Percentiles rank a stretch among this genome's conserved stretches.
Evolutionary conservation across 148 eudicot genomes (phyloP).

Genomic region (Diospyros lotus): DNA sequence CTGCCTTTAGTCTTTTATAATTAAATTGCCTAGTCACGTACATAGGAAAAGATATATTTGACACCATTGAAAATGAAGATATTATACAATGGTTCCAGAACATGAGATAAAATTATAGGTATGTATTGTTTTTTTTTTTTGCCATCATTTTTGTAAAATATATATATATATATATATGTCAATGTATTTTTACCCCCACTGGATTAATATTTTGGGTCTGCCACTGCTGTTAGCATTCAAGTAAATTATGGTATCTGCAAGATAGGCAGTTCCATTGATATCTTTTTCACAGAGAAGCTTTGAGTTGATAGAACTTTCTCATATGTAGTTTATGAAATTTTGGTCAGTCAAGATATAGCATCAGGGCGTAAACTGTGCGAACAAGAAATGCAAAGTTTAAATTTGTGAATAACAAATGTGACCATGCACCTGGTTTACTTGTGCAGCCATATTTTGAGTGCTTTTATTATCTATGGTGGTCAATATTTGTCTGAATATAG

Average conservation of each 20-base stretch:
- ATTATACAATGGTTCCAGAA: too few species aligned
- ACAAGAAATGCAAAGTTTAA: not conserved
- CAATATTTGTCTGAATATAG: not conserved
- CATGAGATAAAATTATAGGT: too few species aligned
- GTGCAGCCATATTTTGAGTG: not conserved
- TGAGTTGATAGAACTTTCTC: conserved; percentile 4
- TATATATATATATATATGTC: too few species aligned
- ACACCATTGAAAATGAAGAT: too few species aligned
- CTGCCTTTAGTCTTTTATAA: too few species aligned
- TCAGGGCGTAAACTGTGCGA: not conserved
- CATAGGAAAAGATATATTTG: too few species aligned
- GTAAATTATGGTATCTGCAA: not conserved
- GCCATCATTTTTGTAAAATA: too few species aligned
- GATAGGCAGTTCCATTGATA: conserved; percentile 6
- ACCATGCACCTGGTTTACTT: not conserved
- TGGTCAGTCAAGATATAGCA: not conserved
- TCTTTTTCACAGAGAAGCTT: not conserved
- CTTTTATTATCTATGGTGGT: not conserved
- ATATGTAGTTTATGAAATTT: not conserved
- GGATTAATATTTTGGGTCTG: too few species aligned
- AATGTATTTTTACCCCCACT: too few species aligned
- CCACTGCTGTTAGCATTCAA: not conserved
- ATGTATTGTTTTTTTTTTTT: too few species aligned
- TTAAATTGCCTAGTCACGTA: too few species aligned
- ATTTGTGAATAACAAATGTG: not conserved